Evolutionary conservation across 2,329 filamentous ascomycete genomes (phyloP).

Genomic region (Apiospora kogelbergensis): DNA sequence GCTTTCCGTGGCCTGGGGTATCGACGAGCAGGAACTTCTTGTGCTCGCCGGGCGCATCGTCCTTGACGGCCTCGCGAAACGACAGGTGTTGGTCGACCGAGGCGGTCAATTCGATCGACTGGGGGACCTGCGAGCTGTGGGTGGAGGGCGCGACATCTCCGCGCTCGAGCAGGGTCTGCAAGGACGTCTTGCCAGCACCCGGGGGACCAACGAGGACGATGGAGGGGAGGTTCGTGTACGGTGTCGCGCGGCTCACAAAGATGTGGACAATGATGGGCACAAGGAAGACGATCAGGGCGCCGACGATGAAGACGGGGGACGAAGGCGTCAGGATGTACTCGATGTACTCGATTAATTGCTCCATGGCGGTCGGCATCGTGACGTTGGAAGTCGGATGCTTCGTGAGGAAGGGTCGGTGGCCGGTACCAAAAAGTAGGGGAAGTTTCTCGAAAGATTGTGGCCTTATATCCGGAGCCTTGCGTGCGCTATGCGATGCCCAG

Average conservation of each 20-base stretch:
- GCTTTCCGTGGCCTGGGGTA: slow-evolving; percentile 93
- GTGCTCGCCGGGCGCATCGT: slow-evolving; percentile 54
- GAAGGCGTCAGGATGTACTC: slow-evolving; percentile 62
- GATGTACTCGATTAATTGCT: slow-evolving; percentile 40
- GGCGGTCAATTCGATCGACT: slow-evolving; percentile 56
- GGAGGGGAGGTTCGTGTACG: slow-evolving; percentile 69
- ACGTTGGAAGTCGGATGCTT: not conserved
- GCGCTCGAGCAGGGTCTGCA: slow-evolving; percentile 72
- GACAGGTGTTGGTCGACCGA: slow-evolving; percentile 45
- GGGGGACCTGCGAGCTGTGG: slow-evolving; percentile 54
- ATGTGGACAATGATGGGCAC: slow-evolving; percentile 78
- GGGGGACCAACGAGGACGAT: slow-evolving; percentile 81
- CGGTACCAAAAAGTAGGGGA: not conserved
- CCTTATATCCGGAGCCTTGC: slow-evolving; percentile 1
- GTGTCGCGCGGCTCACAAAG: slow-evolving; percentile 66
- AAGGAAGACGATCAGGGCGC: slow-evolving; percentile 68
- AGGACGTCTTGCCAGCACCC: slow-evolving; percentile 82
- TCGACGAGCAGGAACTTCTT: slow-evolving; percentile 78
- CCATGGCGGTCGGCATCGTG: slow-evolving; percentile 30
- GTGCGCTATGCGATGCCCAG: not conserved
- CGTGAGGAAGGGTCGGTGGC: not conserved
- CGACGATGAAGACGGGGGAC: slow-evolving; percentile 62
- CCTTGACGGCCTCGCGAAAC: slow-evolving; percentile 54
- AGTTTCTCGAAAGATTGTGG: slow-evolving; percentile 4
- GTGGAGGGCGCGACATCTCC: slow-evolving; percentile 46